A percentile compares a stretch with the other conserved stretches of the same genome.
phyloP scores from a whole-genome alignment of 306 rosid genomes.

The Prunus campanulata region DNA sequence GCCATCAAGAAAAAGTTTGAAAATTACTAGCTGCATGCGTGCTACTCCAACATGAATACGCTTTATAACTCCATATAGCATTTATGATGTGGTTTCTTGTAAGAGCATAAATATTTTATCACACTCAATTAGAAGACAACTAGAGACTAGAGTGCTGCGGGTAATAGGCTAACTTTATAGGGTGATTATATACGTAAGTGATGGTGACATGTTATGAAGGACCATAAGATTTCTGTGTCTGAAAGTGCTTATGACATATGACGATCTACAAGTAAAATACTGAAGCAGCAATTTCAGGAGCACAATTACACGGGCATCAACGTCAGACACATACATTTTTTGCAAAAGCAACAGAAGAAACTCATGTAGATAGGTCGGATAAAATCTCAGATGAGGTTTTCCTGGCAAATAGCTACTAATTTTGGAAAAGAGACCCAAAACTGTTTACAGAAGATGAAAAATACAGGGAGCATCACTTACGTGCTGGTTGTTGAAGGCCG shows the following conservation, averaged over 20 bases:
- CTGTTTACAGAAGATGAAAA: neutral
- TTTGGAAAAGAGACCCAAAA: too few relatives aligned
- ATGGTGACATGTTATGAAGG: neutral
- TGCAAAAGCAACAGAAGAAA: neutral
- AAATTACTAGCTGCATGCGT: too few relatives aligned
- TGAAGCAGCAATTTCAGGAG: neutral
- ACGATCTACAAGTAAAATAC: neutral
- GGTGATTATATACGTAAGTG: neutral
- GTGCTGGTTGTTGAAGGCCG: constrained; percentile 97
- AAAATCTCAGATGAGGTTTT: neutral
- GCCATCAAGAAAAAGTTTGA: too few relatives aligned
- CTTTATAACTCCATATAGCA: too few relatives aligned
- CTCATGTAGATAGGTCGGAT: neutral
- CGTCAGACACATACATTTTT: neutral
- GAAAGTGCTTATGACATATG: neutral
- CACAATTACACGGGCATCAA: neutral
- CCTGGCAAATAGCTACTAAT: neutral
- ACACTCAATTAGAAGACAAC: too few relatives aligned
- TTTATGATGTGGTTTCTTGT: too few relatives aligned
- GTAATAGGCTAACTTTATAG: neutral
- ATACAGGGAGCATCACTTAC: constrained; percentile 40
- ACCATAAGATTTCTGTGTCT: neutral
- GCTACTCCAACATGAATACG: too few relatives aligned
- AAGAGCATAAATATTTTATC: neutral
- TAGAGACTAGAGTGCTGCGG: neutral